A percentile compares a stretch with the other conserved stretches of the same genome.
These are phyloP conservation scores for Musa troglodytarum DNA, from an alignment of 176 grass and related monocot species.

Conservation along the genomic window DNA sequence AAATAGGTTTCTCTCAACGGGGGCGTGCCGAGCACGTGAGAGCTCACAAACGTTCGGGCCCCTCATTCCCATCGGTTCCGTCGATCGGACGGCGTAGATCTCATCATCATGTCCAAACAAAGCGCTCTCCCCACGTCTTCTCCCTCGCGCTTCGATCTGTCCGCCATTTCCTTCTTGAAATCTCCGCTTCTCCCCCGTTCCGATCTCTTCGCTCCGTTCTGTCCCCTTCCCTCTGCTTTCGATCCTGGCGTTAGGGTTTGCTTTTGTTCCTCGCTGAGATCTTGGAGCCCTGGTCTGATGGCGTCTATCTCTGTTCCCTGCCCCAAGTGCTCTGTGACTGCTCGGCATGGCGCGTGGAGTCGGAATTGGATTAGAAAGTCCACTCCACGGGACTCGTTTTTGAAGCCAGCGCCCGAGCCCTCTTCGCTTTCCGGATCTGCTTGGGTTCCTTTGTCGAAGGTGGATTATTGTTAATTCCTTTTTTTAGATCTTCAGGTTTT, in stretches of 20 bases:
- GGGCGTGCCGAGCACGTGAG: too few relatives aligned
- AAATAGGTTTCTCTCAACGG: too few relatives aligned
- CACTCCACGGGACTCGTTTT: neutral
- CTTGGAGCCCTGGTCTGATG: conserved; percentile 10
- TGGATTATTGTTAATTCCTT: neutral
- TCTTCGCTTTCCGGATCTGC: conserved; percentile 19
- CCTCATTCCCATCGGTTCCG: neutral
- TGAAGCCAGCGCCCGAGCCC: conserved; percentile 5
- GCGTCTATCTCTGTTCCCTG: conserved; percentile 39
- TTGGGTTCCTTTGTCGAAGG: conserved; percentile 23
- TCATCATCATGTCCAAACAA: conserved; percentile 1
- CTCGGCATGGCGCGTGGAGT: neutral
- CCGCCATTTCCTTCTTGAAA: conserved; percentile 25
- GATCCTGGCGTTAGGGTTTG: neutral
- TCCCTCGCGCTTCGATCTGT: conserved; percentile 26
- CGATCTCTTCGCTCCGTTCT: conserved; percentile 1
- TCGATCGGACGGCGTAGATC: conserved; percentile 28
- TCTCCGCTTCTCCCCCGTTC: conserved; percentile 10
- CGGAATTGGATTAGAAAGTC: neutral
- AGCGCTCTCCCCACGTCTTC: neutral
- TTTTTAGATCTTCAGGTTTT: neutral
- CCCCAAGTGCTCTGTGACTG: conserved; percentile 26
- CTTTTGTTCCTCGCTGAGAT: neutral
- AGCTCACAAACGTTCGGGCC: neutral
- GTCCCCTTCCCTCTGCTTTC: neutral